Conservation (phyloP, 306 rosid genomes). For the Fagus crenata region DNA sequence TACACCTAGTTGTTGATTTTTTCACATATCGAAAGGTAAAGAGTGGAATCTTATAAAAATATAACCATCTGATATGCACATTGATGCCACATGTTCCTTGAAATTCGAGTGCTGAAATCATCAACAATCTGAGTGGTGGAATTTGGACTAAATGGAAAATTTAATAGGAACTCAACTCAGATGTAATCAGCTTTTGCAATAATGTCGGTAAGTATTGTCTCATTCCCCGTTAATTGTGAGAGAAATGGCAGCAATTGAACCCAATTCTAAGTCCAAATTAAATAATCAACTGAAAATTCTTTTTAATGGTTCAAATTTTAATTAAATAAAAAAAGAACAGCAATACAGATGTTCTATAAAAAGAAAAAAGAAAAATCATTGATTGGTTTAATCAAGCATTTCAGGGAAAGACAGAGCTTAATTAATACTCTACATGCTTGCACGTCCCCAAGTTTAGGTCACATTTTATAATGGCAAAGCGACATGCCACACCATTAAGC, state of each 20-base stretch:
- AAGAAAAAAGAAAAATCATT: background rate
- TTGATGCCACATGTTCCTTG: background rate
- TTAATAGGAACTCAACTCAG: too few species aligned
- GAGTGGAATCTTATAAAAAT: too few species aligned
- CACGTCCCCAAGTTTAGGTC: slow-evolving; percentile 4
- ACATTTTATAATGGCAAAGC: background rate
- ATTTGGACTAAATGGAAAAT: background rate
- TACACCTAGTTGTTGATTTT: too few species aligned
- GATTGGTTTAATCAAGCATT: background rate
- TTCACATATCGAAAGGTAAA: too few species aligned
- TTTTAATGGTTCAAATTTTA: background rate
- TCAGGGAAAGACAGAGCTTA: background rate
- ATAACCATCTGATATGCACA: background rate
- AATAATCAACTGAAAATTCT: background rate
- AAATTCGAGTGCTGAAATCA: background rate
- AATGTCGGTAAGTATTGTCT: too few species aligned
- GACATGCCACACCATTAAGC: background rate
- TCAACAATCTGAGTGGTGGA: background rate
- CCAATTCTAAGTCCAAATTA: too few species aligned
- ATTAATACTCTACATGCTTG: slow-evolving; percentile 6
- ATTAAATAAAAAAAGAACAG: background rate
- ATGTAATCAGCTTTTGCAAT: too few species aligned
- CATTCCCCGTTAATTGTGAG: too few species aligned
- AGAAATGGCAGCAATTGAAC: too few species aligned
- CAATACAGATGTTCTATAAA: background rate